A percentile compares a stretch with the other conserved stretches of the same genome.
Evolutionary conservation across 176 grass and related monocot species (phyloP).

Genomic region (Rhynchospora breviuscula): DNA sequence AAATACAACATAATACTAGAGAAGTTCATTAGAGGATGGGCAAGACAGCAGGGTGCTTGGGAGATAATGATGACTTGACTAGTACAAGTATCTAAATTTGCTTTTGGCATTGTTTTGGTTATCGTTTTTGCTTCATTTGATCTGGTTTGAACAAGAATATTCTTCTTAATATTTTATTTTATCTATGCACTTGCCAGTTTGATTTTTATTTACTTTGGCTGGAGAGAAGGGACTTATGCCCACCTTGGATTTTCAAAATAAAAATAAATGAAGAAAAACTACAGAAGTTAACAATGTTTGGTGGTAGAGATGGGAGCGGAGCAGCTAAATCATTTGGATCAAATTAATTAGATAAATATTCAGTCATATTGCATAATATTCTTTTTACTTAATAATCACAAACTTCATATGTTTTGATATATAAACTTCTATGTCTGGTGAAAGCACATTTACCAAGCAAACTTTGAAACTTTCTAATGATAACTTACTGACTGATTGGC

Average conservation of each 20-base stretch:
- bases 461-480: neutral
- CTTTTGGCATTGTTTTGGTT: neutral
- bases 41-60: neutral
- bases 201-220: neutral
- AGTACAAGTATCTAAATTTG: neutral
- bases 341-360: neutral
- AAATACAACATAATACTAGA: neutral
- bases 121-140: neutral
- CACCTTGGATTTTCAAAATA: neutral
- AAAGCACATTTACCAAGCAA: neutral
- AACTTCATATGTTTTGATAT: neutral
- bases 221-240: neutral
- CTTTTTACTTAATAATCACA: neutral
- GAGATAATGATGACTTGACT: neutral
- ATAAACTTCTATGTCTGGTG: neutral
- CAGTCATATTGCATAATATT: neutral
- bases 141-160: neutral
- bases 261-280: neutral
- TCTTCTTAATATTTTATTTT: neutral
- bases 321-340: neutral
- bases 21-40: neutral
- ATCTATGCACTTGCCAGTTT: neutral
- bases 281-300: neutral
- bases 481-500: slow-evolving; percentile 96
- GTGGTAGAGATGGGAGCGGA: neutral